A percentile compares a stretch with the other conserved stretches of the same genome.
phyloP scores from a whole-genome alignment of 176 grass and related monocot species.

The Thinopyrum elongatum region DNA sequence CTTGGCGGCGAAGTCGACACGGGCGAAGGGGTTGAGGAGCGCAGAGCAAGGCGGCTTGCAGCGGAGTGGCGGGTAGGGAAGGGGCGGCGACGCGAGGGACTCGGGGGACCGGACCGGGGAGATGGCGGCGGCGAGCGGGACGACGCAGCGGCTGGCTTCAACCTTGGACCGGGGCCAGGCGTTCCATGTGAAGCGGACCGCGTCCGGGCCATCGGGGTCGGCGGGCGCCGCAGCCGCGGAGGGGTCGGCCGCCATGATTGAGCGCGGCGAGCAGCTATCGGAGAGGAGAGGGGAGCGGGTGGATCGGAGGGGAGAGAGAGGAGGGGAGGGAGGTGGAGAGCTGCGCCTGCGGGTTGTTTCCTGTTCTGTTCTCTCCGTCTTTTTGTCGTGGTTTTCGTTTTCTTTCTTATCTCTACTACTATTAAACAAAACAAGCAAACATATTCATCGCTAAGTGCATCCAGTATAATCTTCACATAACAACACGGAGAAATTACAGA shows the following conservation, averaged over 20 bases:
- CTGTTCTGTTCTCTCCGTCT: background rate
- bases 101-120: constrained; percentile 52
- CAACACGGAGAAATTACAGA: no score
- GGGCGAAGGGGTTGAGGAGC: constrained; percentile 83
- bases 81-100: constrained; percentile 51
- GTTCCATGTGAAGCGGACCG: constrained; percentile 89
- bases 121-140: constrained; percentile 74
- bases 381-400: background rate
- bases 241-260: constrained; percentile 32
- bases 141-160: constrained; percentile 93
- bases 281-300: background rate
- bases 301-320: constrained; percentile 25
- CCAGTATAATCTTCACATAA: no score
- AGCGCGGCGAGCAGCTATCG: background rate
- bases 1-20: constrained; percentile 91
- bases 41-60: constrained; percentile 90
- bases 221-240: constrained; percentile 13
- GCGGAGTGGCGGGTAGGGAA: constrained; percentile 80
- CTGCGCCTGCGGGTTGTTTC: background rate
- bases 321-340: background rate
- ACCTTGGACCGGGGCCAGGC: constrained; percentile 90
- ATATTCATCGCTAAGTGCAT: no score
- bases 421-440: no score
- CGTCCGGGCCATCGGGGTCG: constrained; percentile 75
- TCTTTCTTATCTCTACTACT: no score